Evolutionary conservation across 2,329 filamentous ascomycete species (phyloP).

Genomic region (Cladorrhinum sp.): DNA sequence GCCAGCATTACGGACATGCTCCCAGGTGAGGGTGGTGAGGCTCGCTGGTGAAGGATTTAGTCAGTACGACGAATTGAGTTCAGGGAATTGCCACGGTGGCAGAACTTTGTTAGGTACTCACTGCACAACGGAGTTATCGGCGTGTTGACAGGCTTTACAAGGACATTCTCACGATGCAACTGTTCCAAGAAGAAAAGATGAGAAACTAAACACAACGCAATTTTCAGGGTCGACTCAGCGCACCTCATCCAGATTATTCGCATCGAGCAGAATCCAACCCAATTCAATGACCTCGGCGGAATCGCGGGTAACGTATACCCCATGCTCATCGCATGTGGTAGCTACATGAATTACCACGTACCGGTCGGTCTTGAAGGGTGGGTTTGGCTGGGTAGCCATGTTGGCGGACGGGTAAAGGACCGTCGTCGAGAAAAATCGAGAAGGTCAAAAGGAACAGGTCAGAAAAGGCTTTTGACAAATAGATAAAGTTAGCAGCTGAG

Average conservation of each 20-base stretch:
- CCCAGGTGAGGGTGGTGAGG: conserved; percentile 96
- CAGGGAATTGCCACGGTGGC: conserved; percentile 6
- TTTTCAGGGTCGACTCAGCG: conserved; percentile 33
- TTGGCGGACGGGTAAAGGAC: conserved; percentile 8
- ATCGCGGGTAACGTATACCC: conserved; percentile 98
- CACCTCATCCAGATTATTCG: conserved; percentile 91
- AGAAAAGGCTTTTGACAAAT: no score
- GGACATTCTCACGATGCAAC: conserved; percentile 91
- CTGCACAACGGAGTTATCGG: conserved; percentile 98
- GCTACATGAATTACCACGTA: conserved; percentile 98
- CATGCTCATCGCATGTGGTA: conserved; percentile 98
- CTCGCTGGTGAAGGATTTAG: conserved; percentile 61
- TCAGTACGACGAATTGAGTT: conserved; percentile 21
- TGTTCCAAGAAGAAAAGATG: conserved; percentile 40
- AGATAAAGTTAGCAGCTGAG: neutral
- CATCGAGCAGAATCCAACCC: conserved; percentile 94
- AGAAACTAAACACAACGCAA: conserved; percentile 11
- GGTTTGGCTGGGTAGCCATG: conserved; percentile 49
- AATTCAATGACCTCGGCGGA: conserved; percentile 99
- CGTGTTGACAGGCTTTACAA: conserved; percentile 98
- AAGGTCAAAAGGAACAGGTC: neutral
- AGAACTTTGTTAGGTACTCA: conserved; percentile 55
- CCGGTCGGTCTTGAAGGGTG: conserved; percentile 77
- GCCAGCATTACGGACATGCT: conserved; percentile 95
- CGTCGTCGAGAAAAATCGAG: conserved; percentile 8